Conservation (phyloP, 2,329 filamentous ascomycete species). For the Talaromyces sp. region DNA sequence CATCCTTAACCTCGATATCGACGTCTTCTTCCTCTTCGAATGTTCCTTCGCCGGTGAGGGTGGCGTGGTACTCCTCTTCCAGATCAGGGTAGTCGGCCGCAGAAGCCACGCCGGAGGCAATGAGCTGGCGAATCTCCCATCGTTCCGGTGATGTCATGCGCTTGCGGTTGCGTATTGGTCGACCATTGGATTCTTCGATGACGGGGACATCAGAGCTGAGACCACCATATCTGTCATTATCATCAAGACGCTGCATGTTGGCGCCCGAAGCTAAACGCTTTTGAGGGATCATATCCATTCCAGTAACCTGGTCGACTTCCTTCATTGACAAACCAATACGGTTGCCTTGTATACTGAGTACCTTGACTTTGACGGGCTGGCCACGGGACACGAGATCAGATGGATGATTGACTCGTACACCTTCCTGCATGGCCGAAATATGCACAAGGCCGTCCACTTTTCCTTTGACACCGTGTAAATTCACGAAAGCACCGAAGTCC, state of each 20-base stretch:
- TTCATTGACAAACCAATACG: conserved; percentile 94
- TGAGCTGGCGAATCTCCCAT: conserved; percentile 97
- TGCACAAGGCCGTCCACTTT: conserved; percentile 94
- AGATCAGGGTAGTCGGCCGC: conserved; percentile 93
- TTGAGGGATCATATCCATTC: conserved; percentile 79
- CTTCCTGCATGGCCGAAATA: conserved; percentile 83
- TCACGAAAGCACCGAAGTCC: conserved; percentile 95
- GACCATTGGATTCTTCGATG: conserved; percentile 63
- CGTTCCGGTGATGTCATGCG: conserved; percentile 93
- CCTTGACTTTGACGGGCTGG: conserved; percentile 89
- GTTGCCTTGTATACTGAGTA: conserved; percentile 79
- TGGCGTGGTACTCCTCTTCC: conserved; percentile 90
- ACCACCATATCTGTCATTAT: conserved; percentile 60
- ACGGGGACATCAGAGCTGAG: conserved; percentile 60
- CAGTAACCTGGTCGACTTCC: conserved; percentile 88
- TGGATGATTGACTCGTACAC: conserved; percentile 86
- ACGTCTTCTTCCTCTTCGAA: conserved; percentile 95
- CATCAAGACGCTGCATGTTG: conserved; percentile 81
- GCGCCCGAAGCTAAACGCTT: conserved; percentile 82
- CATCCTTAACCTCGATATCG: conserved; percentile 94
- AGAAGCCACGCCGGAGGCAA: conserved; percentile 90
- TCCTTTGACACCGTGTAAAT: conserved; percentile 80
- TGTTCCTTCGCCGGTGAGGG: conserved; percentile 79
- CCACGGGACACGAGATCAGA: conserved; percentile 80
- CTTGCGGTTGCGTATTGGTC: conserved; percentile 71